A percentile compares a stretch with the other conserved stretches of the same genome.
phyloP scores from a whole-genome alignment of 768 basidiomycete genomes.

The Trametes sanguinea region DNA sequence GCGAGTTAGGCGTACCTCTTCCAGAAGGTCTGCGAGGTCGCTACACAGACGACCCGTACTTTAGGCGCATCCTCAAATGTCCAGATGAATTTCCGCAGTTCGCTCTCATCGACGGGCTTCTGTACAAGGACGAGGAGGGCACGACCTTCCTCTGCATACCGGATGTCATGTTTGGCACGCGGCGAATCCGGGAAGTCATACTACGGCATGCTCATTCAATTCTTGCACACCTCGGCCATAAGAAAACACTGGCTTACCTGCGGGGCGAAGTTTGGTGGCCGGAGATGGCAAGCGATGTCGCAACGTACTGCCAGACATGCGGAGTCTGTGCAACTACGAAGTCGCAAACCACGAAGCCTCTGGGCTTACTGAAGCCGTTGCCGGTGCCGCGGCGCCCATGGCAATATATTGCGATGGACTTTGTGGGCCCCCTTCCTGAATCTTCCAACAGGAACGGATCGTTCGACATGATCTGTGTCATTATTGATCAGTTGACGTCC shows the following conservation, averaged over 20 bases:
- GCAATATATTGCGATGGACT: constrained; percentile 44
- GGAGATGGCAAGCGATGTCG: constrained; percentile 30
- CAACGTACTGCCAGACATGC: constrained; percentile 30
- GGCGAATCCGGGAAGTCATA: constrained; percentile 32
- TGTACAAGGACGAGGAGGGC: too few species aligned
- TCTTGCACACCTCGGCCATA: constrained; percentile 38
- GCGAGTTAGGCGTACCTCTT: too few species aligned
- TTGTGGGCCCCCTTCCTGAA: constrained; percentile 38
- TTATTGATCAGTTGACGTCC: constrained; percentile 28
- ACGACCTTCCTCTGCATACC: constrained; percentile 17
- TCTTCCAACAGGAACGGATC: constrained; percentile 24
- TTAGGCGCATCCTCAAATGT: too few species aligned
- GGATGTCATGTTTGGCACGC: constrained; percentile 22
- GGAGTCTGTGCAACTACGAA: constrained; percentile 25
- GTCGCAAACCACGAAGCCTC: constrained; percentile 1
- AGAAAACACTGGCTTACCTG: constrained; percentile 37
- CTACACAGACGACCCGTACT: too few species aligned
- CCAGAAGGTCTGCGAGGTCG: too few species aligned
- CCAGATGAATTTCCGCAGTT: too few species aligned
- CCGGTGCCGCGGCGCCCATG: constrained; percentile 36
- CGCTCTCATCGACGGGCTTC: too few species aligned
- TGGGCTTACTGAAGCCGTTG: constrained; percentile 29
- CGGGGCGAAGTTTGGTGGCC: constrained; percentile 42
- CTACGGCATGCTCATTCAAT: constrained; percentile 41
- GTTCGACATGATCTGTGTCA: constrained; percentile 28